Percentiles rank a stretch among this genome's conserved stretches.
phyloP scores from a whole-genome alignment of 1,139 yeast genomes.

The Protomyces macrosporus region DNA sequence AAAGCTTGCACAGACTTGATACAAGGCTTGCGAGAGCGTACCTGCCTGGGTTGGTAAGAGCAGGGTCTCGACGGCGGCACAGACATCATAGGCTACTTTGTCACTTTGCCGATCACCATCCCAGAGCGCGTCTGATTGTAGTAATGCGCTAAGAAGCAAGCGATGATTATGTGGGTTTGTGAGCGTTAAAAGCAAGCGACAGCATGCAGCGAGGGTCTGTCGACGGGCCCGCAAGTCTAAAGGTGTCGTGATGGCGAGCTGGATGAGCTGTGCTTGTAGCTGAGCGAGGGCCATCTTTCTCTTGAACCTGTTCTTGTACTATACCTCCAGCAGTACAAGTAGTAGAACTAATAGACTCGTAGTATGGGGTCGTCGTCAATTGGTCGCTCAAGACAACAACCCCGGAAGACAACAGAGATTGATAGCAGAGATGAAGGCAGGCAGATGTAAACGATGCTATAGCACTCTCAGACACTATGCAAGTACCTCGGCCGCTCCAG shows the following conservation, averaged over 20 bases:
- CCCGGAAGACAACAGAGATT: neutral
- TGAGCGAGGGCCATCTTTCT: neutral
- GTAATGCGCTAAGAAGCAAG: neutral
- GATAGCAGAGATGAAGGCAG: neutral
- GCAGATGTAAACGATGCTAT: neutral
- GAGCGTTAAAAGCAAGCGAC: conserved; percentile 4
- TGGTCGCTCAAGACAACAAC: too few relatives aligned
- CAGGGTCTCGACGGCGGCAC: neutral
- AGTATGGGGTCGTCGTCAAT: too few relatives aligned
- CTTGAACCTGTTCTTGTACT: neutral
- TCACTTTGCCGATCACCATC: neutral
- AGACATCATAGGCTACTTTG: neutral
- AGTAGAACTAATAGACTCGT: too few relatives aligned
- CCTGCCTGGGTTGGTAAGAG: neutral
- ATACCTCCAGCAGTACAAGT: neutral
- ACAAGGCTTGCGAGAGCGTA: neutral
- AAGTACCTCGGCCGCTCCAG: too few relatives aligned
- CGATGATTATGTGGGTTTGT: neutral
- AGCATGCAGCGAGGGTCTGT: neutral
- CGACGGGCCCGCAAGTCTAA: neutral
- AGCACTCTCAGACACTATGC: neutral
- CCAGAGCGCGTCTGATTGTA: neutral
- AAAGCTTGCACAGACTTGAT: neutral
- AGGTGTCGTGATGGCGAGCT: neutral
- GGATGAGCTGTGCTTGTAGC: neutral